Conservation (phyloP, 345 rosid species). For the Eucalyptus decipiens region DNA sequence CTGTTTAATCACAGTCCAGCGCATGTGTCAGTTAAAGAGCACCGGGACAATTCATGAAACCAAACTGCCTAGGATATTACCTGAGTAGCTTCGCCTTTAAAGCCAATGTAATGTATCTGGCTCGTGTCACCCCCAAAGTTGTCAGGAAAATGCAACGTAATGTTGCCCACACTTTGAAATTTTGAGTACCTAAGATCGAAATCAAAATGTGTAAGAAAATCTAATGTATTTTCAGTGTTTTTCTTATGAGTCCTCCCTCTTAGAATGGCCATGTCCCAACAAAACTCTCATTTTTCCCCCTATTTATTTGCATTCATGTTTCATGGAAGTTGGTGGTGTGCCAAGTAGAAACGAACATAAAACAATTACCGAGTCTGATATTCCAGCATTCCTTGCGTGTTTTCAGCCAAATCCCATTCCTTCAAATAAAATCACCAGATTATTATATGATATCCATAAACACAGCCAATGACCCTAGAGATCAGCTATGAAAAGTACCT, state of each 20-base stretch:
- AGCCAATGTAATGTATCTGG: slow-evolving; percentile 79
- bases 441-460: background rate
- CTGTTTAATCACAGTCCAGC: slow-evolving; percentile 23
- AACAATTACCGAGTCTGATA: slow-evolving; percentile 69
- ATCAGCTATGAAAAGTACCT: slow-evolving; percentile 31
- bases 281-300: background rate
- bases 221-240: background rate
- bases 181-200: slow-evolving; percentile 49
- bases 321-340: background rate
- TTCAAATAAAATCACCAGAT: slow-evolving; percentile 2
- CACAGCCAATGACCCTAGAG: background rate
- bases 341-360: background rate
- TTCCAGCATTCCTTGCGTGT: slow-evolving; percentile 73
- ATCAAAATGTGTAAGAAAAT: background rate
- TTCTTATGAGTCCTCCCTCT: background rate
- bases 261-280: background rate
- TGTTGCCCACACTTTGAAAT: slow-evolving; percentile 80
- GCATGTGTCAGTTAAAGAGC: background rate
- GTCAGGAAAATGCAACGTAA: slow-evolving; percentile 95
- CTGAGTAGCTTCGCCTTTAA: slow-evolving; percentile 98
- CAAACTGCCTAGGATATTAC: slow-evolving; percentile 18
- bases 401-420: slow-evolving; percentile 96
- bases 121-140: slow-evolving; percentile 77
- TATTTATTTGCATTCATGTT: background rate
- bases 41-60: background rate